Evolutionary conservation across 768 basidiomycete species (phyloP).

Genomic region (Amanita inopinata): DNA sequence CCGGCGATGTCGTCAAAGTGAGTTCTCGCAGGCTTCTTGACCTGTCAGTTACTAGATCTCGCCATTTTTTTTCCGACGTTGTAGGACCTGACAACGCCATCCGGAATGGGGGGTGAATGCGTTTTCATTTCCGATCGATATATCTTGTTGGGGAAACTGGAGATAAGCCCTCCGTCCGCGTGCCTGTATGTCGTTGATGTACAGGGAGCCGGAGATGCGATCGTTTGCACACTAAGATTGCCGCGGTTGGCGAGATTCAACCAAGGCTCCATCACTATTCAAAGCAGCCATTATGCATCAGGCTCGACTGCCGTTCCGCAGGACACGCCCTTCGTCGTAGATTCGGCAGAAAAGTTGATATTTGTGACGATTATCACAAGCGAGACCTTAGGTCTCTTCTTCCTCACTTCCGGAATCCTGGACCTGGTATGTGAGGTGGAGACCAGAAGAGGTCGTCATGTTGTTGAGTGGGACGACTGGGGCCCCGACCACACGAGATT

Average conservation of each 20-base stretch:
- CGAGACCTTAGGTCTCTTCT: slow-evolving; percentile 1
- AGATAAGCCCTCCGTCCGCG: neutral
- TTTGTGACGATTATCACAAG: neutral
- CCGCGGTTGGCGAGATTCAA: neutral
- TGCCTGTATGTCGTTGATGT: slow-evolving; percentile 1
- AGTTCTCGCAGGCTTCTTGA: neutral
- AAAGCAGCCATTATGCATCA: neutral
- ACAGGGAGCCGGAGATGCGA: neutral
- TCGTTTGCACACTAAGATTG: neutral
- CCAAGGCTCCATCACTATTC: neutral
- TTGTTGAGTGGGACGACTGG: slow-evolving; percentile 48
- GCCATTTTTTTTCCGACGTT: neutral
- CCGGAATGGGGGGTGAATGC: neutral
- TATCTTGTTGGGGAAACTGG: slow-evolving; percentile 3
- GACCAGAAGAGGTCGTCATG: neutral
- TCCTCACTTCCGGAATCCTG: neutral
- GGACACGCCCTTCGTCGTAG: neutral
- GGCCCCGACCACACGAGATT: slow-evolving; percentile 38
- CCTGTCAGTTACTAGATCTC: too few relatives aligned
- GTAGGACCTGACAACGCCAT: neutral
- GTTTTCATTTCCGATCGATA: slow-evolving; percentile 1
- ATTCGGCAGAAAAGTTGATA: neutral
- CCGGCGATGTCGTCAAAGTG: slow-evolving; percentile 9
- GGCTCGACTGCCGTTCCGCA: too few relatives aligned
- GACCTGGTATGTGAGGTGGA: neutral